A percentile compares a stretch with the other conserved stretches of the same genome.
Evolutionary conservation across 257 asterid genomes (phyloP).

Genomic region (Capsicum chinense): DNA sequence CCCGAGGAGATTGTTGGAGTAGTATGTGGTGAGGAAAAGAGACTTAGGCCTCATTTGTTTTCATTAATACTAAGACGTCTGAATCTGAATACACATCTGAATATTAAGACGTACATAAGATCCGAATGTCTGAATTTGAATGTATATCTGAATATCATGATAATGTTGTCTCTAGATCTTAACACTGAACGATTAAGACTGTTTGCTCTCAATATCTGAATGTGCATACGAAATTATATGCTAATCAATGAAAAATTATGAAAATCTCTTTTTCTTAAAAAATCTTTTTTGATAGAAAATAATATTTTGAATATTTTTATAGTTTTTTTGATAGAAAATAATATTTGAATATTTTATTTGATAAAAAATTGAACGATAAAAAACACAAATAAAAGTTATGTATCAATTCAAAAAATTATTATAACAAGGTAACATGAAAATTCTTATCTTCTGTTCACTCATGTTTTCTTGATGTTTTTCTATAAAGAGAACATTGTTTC

Average conservation of each 20-base stretch:
- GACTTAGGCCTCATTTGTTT: neutral
- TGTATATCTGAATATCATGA: neutral
- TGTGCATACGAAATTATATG: no score
- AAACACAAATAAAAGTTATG: neutral
- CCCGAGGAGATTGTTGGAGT: no score
- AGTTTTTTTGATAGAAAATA: neutral
- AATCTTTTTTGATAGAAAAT: no score
- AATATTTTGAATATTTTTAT: neutral
- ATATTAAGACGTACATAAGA: neutral
- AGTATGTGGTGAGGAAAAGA: no score
- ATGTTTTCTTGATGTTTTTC: slow-evolving; percentile 19
- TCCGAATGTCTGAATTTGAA: neutral
- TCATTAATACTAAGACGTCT: neutral
- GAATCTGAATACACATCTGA: neutral
- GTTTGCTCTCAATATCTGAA: neutral
- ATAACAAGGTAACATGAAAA: neutral
- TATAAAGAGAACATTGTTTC: slow-evolving; percentile 4
- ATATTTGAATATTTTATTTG: neutral
- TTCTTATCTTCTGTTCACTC: neutral
- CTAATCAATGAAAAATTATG: no score
- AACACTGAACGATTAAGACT: neutral
- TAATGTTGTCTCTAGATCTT: neutral
- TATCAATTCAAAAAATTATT: neutral
- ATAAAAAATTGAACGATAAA: neutral
- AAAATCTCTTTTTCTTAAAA: no score